Percentiles rank a stretch among this genome's conserved stretches.
phyloP scores from a whole-genome alignment of 2,329 filamentous ascomycete species.

The Epichloe sibirici region DNA sequence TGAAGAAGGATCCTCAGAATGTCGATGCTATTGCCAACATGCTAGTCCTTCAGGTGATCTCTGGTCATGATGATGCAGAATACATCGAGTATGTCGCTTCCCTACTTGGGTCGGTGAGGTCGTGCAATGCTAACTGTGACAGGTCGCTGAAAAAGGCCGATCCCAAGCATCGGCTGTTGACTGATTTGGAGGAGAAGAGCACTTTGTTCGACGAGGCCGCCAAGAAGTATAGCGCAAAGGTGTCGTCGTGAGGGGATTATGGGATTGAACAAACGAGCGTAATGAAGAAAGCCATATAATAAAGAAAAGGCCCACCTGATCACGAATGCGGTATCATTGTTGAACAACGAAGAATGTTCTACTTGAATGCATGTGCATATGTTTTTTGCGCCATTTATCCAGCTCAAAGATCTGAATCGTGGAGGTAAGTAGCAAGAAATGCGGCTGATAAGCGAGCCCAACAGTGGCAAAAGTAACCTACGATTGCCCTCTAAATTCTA shows the following conservation, averaged over 20 bases:
- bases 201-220: slow-evolving; percentile 78
- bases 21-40: slow-evolving; percentile 71
- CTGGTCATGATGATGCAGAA: slow-evolving; percentile 58
- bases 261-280: slow-evolving; percentile 14
- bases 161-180: slow-evolving; percentile 57
- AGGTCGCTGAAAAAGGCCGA: slow-evolving; percentile 46
- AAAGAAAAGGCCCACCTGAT: background rate
- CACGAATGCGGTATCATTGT: background rate
- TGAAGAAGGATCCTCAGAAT: slow-evolving; percentile 60
- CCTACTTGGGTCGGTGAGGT: background rate
- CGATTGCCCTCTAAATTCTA: no score
- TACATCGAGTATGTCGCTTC: slow-evolving; percentile 44
- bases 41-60: slow-evolving; percentile 65
- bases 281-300: slow-evolving; percentile 11
- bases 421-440: no score
- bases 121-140: slow-evolving; percentile 13
- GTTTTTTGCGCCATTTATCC: background rate
- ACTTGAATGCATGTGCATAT: background rate
- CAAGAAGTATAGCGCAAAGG: slow-evolving; percentile 77
- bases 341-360: no score
- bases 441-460: no score
- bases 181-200: slow-evolving; percentile 73
- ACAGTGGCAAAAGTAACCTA: no score
- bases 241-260: slow-evolving; percentile 33
- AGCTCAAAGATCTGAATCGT: background rate